Base-by-base conservation (phyloP, 2,329 filamentous ascomycete genomes). In the Botrytis elliptica region DNA sequence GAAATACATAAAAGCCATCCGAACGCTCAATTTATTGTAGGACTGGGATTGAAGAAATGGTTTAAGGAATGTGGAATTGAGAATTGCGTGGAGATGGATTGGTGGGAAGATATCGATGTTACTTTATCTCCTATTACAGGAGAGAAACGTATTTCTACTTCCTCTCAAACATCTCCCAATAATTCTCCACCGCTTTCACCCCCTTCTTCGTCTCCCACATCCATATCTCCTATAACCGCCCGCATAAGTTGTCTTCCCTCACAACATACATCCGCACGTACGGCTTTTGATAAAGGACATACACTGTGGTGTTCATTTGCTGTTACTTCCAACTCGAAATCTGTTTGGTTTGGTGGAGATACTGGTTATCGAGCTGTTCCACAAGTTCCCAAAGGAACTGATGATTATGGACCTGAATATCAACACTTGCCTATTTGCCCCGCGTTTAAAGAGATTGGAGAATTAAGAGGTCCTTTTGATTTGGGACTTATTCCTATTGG, bases 401-500 rank as follows among this genome's bases (percentile, higher is more conserved):
- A 97, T 81, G 93, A 97, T 83, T 94, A 94, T 81, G 88, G 86
- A 10, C 84, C 89, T 0, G 88, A 91, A 74, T 90, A 91, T 78
- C 85, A 90, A 25, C 85, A 91, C 70, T 83, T 91, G 25, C 94
- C 95, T 7, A 84, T 86, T 36, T 97, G 93, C 80, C 95, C 95
- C 12, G 93, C 94, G 68, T 98, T 98, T 84, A 88, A 89, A 75
- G 88, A 97, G 82, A 94, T 98, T 75, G 95, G 95, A 75, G 84
- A 89, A 25, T 87, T 91, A 70, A 87, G 93, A 49, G 95, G 95
- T 0, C 93, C 94, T 0, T 97, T 98, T 79, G 94, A 98, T 81
- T 88, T 98, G 10, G 95, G 95, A 0, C 84, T 98, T 72, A 96
- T 98, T 76, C 95, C 95, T 57, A 98, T 98, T 77, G 95, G 95